Conservation (phyloP, 768 basidiomycete genomes). For the Leccinum imitatum region DNA sequence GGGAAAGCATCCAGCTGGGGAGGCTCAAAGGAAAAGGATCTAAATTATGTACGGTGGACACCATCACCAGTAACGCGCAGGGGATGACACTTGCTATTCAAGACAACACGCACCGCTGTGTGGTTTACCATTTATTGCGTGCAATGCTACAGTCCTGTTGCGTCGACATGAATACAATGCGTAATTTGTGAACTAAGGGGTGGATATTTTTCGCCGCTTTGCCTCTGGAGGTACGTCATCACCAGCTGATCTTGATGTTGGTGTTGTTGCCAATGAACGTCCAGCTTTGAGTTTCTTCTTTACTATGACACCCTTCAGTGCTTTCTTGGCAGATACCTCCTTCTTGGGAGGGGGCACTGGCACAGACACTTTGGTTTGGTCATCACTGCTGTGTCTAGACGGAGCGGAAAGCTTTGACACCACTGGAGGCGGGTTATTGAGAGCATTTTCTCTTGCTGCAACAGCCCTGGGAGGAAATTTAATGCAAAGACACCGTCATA, state of each 20-base stretch:
- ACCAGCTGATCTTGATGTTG: slow-evolving; percentile 22
- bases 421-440: slow-evolving; percentile 40
- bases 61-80: slow-evolving; percentile 59
- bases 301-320: slow-evolving; percentile 76
- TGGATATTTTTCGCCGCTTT: slow-evolving; percentile 60
- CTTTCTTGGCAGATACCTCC: slow-evolving; percentile 51
- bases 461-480: slow-evolving; percentile 49
- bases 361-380: slow-evolving; percentile 29
- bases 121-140: slow-evolving; percentile 6
- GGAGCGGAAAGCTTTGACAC: slow-evolving; percentile 31
- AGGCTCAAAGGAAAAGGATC: slow-evolving; percentile 55
- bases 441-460: slow-evolving; percentile 61
- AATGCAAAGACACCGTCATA: slow-evolving; percentile 3
- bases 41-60: slow-evolving; percentile 74
- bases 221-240: slow-evolving; percentile 39
- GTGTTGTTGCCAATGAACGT: slow-evolving; percentile 19
- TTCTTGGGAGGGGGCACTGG: slow-evolving; percentile 48
- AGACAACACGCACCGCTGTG: slow-evolving; percentile 7
- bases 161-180: slow-evolving; percentile 14
- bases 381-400: slow-evolving; percentile 31
- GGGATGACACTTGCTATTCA: slow-evolving; percentile 13
- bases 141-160: slow-evolving; percentile 11
- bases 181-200: slow-evolving; percentile 23
- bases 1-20: slow-evolving; percentile 59
- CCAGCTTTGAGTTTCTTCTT: slow-evolving; percentile 66